Conservation (phyloP, 805 yeast species). For the Candida vaughaniae region DNA sequence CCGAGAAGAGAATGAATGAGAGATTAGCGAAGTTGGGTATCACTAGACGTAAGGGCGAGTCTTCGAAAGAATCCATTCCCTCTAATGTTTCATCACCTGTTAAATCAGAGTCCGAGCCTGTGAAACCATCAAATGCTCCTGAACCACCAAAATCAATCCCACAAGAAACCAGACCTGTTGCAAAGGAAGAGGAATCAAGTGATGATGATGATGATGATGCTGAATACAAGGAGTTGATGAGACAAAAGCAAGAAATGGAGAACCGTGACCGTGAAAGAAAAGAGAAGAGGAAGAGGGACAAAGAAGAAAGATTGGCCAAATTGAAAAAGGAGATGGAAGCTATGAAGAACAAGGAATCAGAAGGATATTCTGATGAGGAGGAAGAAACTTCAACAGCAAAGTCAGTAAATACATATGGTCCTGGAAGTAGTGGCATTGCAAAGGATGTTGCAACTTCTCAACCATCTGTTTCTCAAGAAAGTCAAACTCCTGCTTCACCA, state of each 20-base stretch:
- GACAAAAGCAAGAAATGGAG: constrained; percentile 45
- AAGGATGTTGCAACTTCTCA: constrained; percentile 2
- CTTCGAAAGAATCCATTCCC: neutral
- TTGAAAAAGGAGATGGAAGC: constrained; percentile 60
- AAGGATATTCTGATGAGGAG: constrained; percentile 17
- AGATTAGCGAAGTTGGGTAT: constrained; percentile 80
- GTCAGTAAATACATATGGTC: constrained; percentile 20
- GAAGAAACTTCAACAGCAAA: constrained; percentile 9
- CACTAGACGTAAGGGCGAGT: constrained; percentile 33
- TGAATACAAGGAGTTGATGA: constrained; percentile 48
- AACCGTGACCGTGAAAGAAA: constrained; percentile 42
- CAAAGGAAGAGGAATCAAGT: constrained; percentile 8
- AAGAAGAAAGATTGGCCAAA: constrained; percentile 58
- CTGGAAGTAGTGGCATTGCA: constrained; percentile 13
- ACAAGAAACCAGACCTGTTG: constrained; percentile 2
- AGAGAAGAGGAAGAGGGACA: constrained; percentile 53
- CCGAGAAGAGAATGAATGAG: constrained; percentile 75
- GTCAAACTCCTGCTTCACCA: neutral
- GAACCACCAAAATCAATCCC: constrained; percentile 11
- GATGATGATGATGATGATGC: constrained; percentile 41
- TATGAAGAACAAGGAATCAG: constrained; percentile 36
- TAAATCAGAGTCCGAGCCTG: neutral
- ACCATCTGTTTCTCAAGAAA: neutral
- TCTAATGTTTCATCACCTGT: constrained; percentile 1
- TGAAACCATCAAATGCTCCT: constrained; percentile 3